Evolutionary conservation across 2,329 filamentous ascomycete genomes (phyloP), one percentile per base, ranked within the genome.

Genomic region (Keithomyces neogunnii): DNA sequence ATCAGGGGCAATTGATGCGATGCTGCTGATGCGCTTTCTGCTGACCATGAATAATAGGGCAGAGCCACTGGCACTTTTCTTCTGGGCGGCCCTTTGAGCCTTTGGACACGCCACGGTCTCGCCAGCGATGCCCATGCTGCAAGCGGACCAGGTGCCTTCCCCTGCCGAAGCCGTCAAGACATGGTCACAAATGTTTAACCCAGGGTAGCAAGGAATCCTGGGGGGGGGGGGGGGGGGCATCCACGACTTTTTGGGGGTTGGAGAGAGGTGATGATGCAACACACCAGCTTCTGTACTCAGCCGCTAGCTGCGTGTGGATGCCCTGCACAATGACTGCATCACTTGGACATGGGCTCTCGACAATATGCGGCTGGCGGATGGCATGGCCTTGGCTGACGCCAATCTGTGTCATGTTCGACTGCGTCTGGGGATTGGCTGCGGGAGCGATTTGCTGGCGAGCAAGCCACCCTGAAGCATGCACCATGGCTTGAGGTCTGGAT

Each of bases 321-420:
- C 42, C 48, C 42, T 50, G 43, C 48, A 45, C 48, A 42, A 29
- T 45, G 33, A 50, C 48, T 50, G 48, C 48, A 45, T 45, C 11
- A 35, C 9, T 10, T 39, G 42, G 36, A 50, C 42, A 50, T 50
- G 48, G 40, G 40, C 40, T 44, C 40, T 19, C 19, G 19, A 19
- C 19, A 19, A 19, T 9, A 30, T 46, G 43, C 35, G 26, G 45
- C 45, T 47, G 33, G n/a, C 31, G 45, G 31, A 26, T 19, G 19
- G 19, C 19, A 40, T 26, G 26, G 26, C 45, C 19, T 39, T 46
- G 44, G 30, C 44, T 19, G 44, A 46, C 29, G 26, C 26, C 40
- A 29, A 46, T 26, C 13, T 28, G 5, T 33, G 44, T 38, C 36
- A 31, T 33, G 38, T 19, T 42, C 19, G 47, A 10, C 28, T 30